Evolutionary conservation across 768 basidiomycete species (phyloP).

Genomic region (Psilocybe sp.): DNA sequence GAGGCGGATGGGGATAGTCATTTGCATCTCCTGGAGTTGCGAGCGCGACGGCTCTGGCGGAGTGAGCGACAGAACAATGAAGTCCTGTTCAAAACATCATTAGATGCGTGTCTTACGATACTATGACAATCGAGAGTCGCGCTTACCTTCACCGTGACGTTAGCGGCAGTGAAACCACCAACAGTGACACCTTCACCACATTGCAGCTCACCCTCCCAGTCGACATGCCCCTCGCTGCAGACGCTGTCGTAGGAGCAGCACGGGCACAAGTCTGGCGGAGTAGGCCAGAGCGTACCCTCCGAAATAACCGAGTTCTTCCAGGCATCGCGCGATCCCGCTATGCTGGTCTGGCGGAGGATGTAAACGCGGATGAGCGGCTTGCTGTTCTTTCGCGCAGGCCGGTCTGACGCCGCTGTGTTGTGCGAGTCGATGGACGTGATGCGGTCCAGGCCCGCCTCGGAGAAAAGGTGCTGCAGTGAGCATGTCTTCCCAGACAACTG

Average conservation of each 20-base stretch:
- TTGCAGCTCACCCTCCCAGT: constrained; percentile 58
- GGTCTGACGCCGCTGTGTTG: constrained; percentile 7
- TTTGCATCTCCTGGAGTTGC: constrained; percentile 34
- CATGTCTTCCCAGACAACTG: constrained; percentile 49
- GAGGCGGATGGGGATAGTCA: constrained; percentile 51
- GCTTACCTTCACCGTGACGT: constrained; percentile 41
- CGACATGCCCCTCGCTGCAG: constrained; percentile 40
- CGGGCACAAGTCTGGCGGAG: constrained; percentile 33
- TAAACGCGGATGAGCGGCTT: constrained; percentile 42
- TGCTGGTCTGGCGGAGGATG: constrained; percentile 47
- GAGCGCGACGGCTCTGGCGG: constrained; percentile 34
- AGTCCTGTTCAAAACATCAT: constrained; percentile 42
- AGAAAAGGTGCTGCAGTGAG: constrained; percentile 46
- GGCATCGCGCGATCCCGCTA: constrained; percentile 31
- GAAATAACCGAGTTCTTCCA: constrained; percentile 42
- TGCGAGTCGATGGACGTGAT: constrained; percentile 20
- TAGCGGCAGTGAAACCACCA: constrained; percentile 45
- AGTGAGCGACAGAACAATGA: constrained; percentile 46
- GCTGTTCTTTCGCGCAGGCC: constrained; percentile 6
- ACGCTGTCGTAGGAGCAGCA: constrained; percentile 16
- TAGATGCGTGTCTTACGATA: background rate
- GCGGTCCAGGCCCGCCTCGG: constrained; percentile 20
- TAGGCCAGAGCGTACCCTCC: constrained; percentile 45
- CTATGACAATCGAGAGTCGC: background rate
- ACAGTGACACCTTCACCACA: constrained; percentile 32